Percentiles rank a stretch among this genome's conserved stretches.
Evolutionary conservation across 768 basidiomycete species (phyloP).

Genomic region (Lactarius trivialis): DNA sequence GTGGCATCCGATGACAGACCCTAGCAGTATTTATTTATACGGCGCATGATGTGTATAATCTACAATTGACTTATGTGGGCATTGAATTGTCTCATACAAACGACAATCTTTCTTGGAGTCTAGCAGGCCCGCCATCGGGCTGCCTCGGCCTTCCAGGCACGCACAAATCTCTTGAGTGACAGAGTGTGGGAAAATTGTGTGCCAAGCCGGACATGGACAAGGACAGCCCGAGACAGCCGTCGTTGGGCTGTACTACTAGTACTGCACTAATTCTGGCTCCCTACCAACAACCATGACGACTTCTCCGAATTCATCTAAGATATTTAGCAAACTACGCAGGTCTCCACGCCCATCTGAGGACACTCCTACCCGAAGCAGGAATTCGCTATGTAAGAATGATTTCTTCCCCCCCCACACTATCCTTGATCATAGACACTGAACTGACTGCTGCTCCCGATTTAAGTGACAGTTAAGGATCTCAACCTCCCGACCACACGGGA

Average conservation of each 20-base stretch:
- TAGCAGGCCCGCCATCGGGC: too few relatives aligned
- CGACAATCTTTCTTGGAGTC: too few relatives aligned
- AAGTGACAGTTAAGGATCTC: background rate
- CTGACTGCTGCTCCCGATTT: background rate
- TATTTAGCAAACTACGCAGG: background rate
- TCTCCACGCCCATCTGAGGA: background rate
- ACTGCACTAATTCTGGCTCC: background rate
- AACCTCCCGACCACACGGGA: background rate
- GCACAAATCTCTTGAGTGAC: too few relatives aligned
- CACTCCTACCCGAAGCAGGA: background rate
- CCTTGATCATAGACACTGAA: background rate
- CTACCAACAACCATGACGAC: background rate
- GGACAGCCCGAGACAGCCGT: too few relatives aligned
- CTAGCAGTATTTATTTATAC: slow-evolving; percentile 21
- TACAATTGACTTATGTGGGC: slow-evolving; percentile 20
- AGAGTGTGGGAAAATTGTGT: too few relatives aligned
- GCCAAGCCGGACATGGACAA: too few relatives aligned
- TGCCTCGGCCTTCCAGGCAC: too few relatives aligned
- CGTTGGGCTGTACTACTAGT: too few relatives aligned
- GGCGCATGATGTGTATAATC: slow-evolving; percentile 21
- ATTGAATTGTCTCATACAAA: background rate
- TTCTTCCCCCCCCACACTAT: background rate
- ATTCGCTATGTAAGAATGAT: background rate
- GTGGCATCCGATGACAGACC: slow-evolving; percentile 7
- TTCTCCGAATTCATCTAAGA: slow-evolving; percentile 2